A percentile compares a stretch with the other conserved stretches of the same genome.
These are phyloP conservation scores for Trametopsis cervina DNA, from an alignment of 768 basidiomycete species.

Conservation along the genomic window DNA sequence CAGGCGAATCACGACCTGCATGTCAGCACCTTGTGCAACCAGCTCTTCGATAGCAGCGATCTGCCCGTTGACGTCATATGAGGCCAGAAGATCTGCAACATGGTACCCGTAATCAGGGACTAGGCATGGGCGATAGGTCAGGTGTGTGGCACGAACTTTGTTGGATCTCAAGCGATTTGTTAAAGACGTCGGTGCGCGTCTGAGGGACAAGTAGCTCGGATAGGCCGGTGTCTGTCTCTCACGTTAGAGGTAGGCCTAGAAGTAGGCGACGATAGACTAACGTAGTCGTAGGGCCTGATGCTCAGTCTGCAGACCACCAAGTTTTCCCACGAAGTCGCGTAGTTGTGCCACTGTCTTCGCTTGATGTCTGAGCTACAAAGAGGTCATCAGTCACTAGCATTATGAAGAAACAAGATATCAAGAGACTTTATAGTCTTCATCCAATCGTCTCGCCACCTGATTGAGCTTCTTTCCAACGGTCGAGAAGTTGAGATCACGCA, in stretches of 20 bases:
- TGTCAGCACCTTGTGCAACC: slow-evolving; percentile 79
- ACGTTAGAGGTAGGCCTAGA: slow-evolving; percentile 1
- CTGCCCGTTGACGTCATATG: slow-evolving; percentile 78
- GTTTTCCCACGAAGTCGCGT: slow-evolving; percentile 90
- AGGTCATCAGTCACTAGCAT: background rate
- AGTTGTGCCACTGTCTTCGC: slow-evolving; percentile 89
- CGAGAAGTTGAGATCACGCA: slow-evolving; percentile 91
- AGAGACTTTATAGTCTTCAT: slow-evolving; percentile 84
- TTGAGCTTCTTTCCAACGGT: slow-evolving; percentile 79
- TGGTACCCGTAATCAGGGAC: slow-evolving; percentile 10
- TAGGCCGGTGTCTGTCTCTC: slow-evolving; percentile 73
- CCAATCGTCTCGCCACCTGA: slow-evolving; percentile 73
- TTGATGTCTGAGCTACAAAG: slow-evolving; percentile 75
- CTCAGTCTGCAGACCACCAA: slow-evolving; percentile 88
- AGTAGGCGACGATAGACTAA: slow-evolving; percentile 35
- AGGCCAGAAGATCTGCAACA: slow-evolving; percentile 80
- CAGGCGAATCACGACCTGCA: slow-evolving; percentile 71
- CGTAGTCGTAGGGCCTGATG: slow-evolving; percentile 86
- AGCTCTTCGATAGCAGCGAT: slow-evolving; percentile 86
- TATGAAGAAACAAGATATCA: slow-evolving; percentile 10
- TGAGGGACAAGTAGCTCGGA: slow-evolving; percentile 87
- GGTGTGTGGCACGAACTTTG: slow-evolving; percentile 77
- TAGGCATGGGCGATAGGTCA: background rate
- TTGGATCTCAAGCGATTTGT: slow-evolving; percentile 89
- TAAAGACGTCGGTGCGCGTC: slow-evolving; percentile 84